Percentiles rank a stretch among this genome's conserved stretches.
phyloP scores from a whole-genome alignment of 2,329 filamentous ascomycete species.

The Metarhizium rileyi region DNA sequence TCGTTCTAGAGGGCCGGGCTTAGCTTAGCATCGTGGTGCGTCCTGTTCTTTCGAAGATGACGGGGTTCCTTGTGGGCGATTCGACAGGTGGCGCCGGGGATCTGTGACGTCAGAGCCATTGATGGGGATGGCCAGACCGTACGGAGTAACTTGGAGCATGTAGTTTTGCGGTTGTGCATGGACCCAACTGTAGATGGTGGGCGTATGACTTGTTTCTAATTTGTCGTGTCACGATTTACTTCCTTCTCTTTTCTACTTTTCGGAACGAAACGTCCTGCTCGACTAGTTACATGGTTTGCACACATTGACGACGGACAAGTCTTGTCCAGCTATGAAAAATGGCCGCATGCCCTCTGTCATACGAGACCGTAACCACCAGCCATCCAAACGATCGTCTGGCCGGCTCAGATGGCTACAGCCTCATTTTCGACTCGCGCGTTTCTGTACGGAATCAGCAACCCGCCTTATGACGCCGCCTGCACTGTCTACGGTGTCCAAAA shows the following conservation, averaged over 20 bases:
- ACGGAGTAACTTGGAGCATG: too few relatives aligned
- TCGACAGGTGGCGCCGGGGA: neutral
- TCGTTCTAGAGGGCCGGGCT: too few relatives aligned
- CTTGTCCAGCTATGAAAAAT: neutral
- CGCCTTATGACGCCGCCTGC: slow-evolving; percentile 11
- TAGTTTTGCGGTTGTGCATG: too few relatives aligned
- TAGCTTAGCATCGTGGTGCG: too few relatives aligned
- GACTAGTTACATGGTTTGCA: too few relatives aligned
- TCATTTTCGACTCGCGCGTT: slow-evolving; percentile 13
- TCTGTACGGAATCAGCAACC: slow-evolving; percentile 18
- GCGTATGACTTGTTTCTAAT: too few relatives aligned
- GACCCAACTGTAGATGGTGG: too few relatives aligned
- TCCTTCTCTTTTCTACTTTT: too few relatives aligned
- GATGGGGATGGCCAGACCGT: neutral
- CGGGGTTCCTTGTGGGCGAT: neutral
- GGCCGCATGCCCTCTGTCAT: slow-evolving; percentile 1
- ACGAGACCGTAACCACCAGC: slow-evolving; percentile 2
- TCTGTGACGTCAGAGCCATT: neutral
- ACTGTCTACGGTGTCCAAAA: slow-evolving; percentile 17
- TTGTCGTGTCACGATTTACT: too few relatives aligned
- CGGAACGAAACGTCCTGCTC: too few relatives aligned
- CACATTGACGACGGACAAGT: too few relatives aligned
- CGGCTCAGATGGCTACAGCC: slow-evolving; percentile 2
- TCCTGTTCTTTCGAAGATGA: neutral
- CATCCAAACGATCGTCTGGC: slow-evolving; percentile 1